Conservation (phyloP, 2,329 filamentous ascomycete species). For the Diaporthe vaccinii region DNA sequence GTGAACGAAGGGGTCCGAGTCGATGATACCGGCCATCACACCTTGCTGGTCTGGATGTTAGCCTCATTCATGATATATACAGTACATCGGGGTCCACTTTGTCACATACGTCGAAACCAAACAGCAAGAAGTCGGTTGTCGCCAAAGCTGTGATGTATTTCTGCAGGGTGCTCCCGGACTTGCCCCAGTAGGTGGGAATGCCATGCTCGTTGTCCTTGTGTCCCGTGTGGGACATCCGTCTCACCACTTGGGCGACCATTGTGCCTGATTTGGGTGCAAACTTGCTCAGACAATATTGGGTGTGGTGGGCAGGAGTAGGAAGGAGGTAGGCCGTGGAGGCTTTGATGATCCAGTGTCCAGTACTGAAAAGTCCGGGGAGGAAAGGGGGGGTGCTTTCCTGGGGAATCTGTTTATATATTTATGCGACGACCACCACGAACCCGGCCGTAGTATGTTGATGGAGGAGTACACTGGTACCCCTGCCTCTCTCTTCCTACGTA, state of each 20-base stretch:
- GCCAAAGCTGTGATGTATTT: constrained; percentile 39
- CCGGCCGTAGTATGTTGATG: background rate
- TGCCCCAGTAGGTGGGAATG: constrained; percentile 41
- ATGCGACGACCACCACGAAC: constrained; percentile 1
- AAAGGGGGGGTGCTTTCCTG: constrained; percentile 18
- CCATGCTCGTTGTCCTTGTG: constrained; percentile 42
- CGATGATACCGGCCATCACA: constrained; percentile 41
- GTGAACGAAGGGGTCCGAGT: constrained; percentile 28
- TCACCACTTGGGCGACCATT: constrained; percentile 35
- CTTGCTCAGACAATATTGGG: background rate
- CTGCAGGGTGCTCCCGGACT: constrained; percentile 38
- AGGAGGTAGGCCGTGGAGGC: background rate
- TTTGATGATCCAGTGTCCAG: constrained; percentile 8
- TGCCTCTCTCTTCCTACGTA: background rate
- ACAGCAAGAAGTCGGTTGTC: constrained; percentile 39
- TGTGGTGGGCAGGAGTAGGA: background rate
- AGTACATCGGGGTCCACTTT: background rate
- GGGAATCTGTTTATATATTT: constrained; percentile 34
- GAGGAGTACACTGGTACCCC: constrained; percentile 6
- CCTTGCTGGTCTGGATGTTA: constrained; percentile 34
- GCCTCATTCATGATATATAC: background rate
- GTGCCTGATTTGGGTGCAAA: constrained; percentile 27
- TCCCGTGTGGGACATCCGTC: constrained; percentile 37
- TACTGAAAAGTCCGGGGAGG: constrained; percentile 7
- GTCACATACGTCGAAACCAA: constrained; percentile 40